A percentile compares a stretch with the other conserved stretches of the same genome.
phyloP scores from a whole-genome alignment of 306 rosid genomes.

The Albizia julibrissin region DNA sequence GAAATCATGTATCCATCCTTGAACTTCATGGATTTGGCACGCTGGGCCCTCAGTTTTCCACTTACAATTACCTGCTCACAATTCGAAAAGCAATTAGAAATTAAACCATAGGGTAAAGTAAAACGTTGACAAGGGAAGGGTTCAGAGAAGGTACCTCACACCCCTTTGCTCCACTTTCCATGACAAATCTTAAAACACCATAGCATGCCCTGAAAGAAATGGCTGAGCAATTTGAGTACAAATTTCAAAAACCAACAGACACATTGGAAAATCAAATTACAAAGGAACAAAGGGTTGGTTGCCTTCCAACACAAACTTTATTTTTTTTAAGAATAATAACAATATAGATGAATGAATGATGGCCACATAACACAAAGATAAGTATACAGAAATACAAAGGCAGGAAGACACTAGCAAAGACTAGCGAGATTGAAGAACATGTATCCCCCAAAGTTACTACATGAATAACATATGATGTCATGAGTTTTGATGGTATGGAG shows the following conservation, averaged over 20 bases:
- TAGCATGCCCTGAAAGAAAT: constrained; percentile 54
- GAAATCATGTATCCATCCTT: constrained; percentile 82
- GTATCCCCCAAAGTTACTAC: constrained; percentile 30
- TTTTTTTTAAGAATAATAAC: not conserved
- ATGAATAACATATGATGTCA: constrained; percentile 25
- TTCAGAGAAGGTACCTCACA: constrained; percentile 43
- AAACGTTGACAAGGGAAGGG: not conserved
- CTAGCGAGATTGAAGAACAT: not conserved
- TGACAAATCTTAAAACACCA: constrained; percentile 64
- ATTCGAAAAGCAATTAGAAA: not conserved
- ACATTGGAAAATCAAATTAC: not conserved
- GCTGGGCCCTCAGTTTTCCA: constrained; percentile 74
- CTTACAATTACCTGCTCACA: constrained; percentile 59
- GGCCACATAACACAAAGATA: not conserved
- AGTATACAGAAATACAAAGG: not conserved
- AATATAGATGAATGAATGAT: not conserved
- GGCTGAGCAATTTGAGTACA: not conserved
- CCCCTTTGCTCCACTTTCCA: constrained; percentile 72
- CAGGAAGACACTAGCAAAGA: not conserved
- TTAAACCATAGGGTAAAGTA: not conserved
- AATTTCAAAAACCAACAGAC: not conserved
- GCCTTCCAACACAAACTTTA: not conserved
- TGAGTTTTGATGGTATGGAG: constrained; percentile 16
- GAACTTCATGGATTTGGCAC: constrained; percentile 82
- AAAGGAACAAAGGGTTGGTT: not conserved